phyloP scores from a whole-genome alignment of 257 asterid genomes.

The Dorcoceras hygrometricum region DNA sequence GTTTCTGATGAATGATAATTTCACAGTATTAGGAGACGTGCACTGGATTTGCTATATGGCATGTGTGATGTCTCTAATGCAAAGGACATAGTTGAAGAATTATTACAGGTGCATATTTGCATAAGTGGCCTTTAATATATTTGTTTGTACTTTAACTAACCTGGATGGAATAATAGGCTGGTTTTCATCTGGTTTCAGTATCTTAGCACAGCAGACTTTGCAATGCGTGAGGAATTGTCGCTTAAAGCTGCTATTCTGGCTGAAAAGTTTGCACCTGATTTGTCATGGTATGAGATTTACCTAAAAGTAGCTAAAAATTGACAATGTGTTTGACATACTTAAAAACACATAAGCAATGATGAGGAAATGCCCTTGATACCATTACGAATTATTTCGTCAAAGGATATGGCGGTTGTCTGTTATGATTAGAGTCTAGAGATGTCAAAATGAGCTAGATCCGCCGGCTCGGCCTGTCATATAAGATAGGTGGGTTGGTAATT shows the following conservation, averaged over 20 bases:
- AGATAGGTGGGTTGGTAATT: too few species aligned
- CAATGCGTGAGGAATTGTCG: conserved; percentile 58
- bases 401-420: not conserved
- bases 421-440: too few species aligned
- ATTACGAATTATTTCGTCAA: too few species aligned
- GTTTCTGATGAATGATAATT: conserved; percentile 22
- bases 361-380: not conserved
- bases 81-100: conserved; percentile 93
- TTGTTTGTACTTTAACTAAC: conserved; percentile 21
- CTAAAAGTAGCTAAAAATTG: conserved; percentile 9
- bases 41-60: conserved; percentile 94
- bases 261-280: conserved; percentile 96
- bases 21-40: conserved; percentile 88
- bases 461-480: too few species aligned
- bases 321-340: conserved; percentile 8
- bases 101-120: conserved; percentile 63
- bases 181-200: conserved; percentile 43
- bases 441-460: too few species aligned
- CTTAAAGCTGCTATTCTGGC: conserved; percentile 92
- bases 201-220: conserved; percentile 78
- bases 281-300: conserved; percentile 66
- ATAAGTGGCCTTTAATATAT: conserved; percentile 20
- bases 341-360: not conserved
- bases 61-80: conserved; percentile 99
- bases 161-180: conserved; percentile 24